Evolutionary conservation across 1,284 basidiomycete genomes (phyloP), one percentile per base, ranked within the genome.

Genomic region (Ustilago lituana): DNA sequence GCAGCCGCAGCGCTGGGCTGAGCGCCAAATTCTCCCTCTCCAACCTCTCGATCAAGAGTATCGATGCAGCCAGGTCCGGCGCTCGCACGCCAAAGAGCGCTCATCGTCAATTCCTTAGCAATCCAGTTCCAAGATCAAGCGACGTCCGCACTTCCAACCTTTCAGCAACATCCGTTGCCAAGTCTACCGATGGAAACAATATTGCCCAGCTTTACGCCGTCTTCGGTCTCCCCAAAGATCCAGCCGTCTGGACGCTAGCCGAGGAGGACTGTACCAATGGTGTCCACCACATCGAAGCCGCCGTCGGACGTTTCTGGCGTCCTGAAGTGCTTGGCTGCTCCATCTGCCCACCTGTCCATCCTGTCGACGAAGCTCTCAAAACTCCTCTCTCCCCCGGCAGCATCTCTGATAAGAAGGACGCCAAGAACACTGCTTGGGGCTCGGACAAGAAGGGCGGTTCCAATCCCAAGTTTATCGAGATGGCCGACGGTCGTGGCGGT

Each of bases 271-370:
- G 91, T 5, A 89, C 92, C 48, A 83, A 89, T 56, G 91, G 93
- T 53, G 86, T 94, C 35, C 88, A 92, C 78, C 92, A 94, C 73
- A 86, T 88, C 31, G 91, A 94, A 46, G 90, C 91, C 72, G 93
- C 93, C 35, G 91, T 97, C 39, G 90, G 88, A 59, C 87, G 93
- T 43, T 96, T 91, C 88, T 97, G 93, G 93, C 86, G 94, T 50
- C 92, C 94, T 39, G 94, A 97, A 83, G 91, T 97, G 35, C 73
- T 79, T 5, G 77, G 77, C 37, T 77, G 77, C 63, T 77, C 76
- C 60, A 76, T 78, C 51, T 79, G 65, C 29, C 40, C 88, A 93
- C 67, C 77, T n/a, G 51, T 76, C 24, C 36, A 58, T 35, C 63
- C 53, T 9, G 27, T 40, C 46, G 60, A 58, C 4, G 66, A 63